Evolutionary conservation across 2,329 filamentous ascomycete genomes (phyloP), one percentile per base, ranked within the genome.

Genomic region (Beauveria scarabaeidicola): DNA sequence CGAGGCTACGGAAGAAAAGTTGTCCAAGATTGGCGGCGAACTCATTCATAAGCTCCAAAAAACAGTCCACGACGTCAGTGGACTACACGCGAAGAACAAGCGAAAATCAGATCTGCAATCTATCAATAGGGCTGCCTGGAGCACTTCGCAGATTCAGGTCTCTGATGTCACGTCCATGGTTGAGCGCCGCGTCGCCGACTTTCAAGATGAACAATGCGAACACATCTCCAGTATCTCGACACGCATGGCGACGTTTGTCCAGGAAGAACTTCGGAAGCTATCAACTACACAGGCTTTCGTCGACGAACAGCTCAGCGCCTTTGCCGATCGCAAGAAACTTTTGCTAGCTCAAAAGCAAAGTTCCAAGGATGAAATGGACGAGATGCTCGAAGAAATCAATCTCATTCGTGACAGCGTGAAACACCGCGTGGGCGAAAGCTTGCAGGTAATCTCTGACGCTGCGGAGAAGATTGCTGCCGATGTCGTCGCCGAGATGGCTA

Each of bases 371-470:
- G 88, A 92, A 60, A 91, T 97, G 89, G 92, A 97, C 66, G 78
- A 83, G n/a, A 87, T 96, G 1, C 79, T 99, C 10, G 90, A 94
- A 67, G 93, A 96, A 70, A 96, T 97, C 70, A 92, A 92, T 70
- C 85, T 83, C n/a, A 80, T 97, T 25, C 85, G 93, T 23, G 89
- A 96, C 70, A 87, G 90, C 57, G 90, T 97, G 55, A 97, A 97
- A 77, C 79, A 83, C 52, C 88, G 88, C 63, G 90, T 97, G 52
- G 90, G 90, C 2, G 86, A 91, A 68, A 93, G 92, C 9, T 78
- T 97, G 47, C 87, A 90, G 67, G 86, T 90, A 27, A 84, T 97
- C 23, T 91, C 91, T 2, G 82, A 82, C 11, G 91, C 92, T 10
- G 91, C 93, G 1, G 90, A 93, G 73, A 86, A 88, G 59, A 97